These are phyloP conservation scores for Paxillus ammoniavirescens DNA, from an alignment of 768 basidiomycete genomes.

Conservation along the genomic window DNA sequence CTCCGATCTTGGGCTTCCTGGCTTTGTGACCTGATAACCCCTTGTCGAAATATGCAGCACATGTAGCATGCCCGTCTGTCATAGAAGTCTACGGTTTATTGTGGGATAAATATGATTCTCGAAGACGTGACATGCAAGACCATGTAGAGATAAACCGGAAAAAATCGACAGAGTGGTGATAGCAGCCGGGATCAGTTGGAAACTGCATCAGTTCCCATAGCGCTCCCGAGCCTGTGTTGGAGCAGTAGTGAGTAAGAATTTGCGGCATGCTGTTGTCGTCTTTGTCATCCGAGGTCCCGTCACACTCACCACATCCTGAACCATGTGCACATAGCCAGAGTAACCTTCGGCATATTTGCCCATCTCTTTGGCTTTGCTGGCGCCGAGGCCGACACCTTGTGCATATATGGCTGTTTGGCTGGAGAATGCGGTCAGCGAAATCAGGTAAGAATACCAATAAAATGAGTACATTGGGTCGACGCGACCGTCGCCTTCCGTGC, in stretches of 20 bases:
- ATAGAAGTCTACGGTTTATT: background rate
- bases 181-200: conserved; percentile 8
- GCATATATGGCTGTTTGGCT: conserved; percentile 86
- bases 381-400: conserved; percentile 88
- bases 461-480: conserved; percentile 79
- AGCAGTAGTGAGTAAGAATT: conserved; percentile 24
- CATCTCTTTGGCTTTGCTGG: conserved; percentile 84
- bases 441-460: background rate
- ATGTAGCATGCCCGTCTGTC: background rate
- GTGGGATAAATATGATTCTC: conserved; percentile 18
- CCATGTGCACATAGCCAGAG: conserved; percentile 69
- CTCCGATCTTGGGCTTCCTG: conserved; percentile 28
- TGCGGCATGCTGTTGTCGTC: conserved; percentile 14
- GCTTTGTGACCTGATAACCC: conserved; percentile 13
- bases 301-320: conserved; percentile 61
- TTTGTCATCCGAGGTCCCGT: conserved; percentile 20
- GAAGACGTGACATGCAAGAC: conserved; percentile 10
- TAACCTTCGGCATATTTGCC: conserved; percentile 69
- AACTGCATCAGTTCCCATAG: conserved; percentile 27
- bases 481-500: conserved; percentile 77
- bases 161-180: conserved; percentile 4
- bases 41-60: too few relatives aligned
- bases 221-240: conserved; percentile 36
- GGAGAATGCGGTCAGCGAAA: conserved; percentile 9
- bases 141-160: conserved; percentile 14